Conservation (phyloP, 2,329 filamentous ascomycete species). For the Diplodia mutila region DNA sequence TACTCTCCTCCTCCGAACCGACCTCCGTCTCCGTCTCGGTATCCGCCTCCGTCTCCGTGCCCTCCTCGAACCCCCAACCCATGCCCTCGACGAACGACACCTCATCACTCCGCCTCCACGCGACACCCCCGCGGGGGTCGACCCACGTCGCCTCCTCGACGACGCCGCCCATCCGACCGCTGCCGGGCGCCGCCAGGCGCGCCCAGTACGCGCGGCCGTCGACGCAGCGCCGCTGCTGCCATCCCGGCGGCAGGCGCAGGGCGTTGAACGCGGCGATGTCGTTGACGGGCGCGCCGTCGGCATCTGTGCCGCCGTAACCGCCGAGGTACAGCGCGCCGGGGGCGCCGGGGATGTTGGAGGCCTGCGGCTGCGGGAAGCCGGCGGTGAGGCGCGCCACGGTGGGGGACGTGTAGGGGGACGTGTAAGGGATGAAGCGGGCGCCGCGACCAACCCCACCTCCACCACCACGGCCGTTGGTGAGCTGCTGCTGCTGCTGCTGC, state of each 20-base stretch:
- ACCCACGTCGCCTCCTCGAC: not conserved
- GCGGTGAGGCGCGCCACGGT: not conserved
- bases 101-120: not conserved
- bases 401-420: not conserved
- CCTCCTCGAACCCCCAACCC: not conserved
- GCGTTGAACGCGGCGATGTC: not conserved
- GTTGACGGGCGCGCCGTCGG: not conserved
- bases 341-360: not conserved
- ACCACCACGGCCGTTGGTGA: too few species aligned
- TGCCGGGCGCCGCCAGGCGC: not conserved
- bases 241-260: not conserved
- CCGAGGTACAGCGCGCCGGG: too few species aligned
- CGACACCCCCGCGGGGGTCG: not conserved
- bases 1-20: not conserved
- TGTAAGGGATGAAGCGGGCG: not conserved
- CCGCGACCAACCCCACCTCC: too few species aligned
- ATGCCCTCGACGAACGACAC: not conserved
- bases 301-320: too few species aligned
- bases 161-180: not conserved
- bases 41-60: not conserved
- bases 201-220: constrained; percentile 8
- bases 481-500: not conserved
- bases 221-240: constrained; percentile 8
- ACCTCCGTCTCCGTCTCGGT: not conserved
- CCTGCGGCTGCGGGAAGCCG: not conserved